Evolutionary conservation across 2,329 filamentous ascomycete species (phyloP).

Genomic region (Bipolaris cookei): DNA sequence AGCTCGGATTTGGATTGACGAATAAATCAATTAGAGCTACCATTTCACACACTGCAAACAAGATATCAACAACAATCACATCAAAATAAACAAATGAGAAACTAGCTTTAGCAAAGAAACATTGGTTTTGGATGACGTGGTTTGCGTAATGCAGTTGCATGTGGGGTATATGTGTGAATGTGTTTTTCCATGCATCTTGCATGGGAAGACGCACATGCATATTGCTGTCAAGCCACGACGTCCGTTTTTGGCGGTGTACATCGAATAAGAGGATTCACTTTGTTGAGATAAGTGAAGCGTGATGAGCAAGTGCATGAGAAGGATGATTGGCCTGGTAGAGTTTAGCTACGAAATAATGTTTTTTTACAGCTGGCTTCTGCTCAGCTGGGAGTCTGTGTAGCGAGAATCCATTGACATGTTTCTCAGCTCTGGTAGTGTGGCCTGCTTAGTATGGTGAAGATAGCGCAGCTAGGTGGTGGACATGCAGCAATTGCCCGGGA

Average conservation of each 20-base stretch:
- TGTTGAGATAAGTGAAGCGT: background rate
- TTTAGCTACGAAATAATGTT: background rate
- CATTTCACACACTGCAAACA: background rate
- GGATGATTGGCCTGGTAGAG: background rate
- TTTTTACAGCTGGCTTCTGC: background rate
- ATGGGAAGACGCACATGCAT: background rate
- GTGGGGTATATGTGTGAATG: background rate
- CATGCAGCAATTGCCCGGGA: background rate
- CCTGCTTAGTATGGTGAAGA: background rate
- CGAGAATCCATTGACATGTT: background rate
- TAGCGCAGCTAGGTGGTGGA: background rate
- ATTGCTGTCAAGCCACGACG: constrained; percentile 1
- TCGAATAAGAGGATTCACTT: background rate
- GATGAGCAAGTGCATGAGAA: background rate
- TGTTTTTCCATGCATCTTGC: constrained; percentile 1
- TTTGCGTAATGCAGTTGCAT: background rate
- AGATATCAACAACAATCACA: background rate
- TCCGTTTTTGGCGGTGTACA: background rate
- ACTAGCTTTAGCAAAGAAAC: background rate
- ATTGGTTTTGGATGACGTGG: constrained; percentile 5
- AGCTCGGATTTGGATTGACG: background rate
- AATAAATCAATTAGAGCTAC: background rate
- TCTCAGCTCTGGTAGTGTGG: background rate
- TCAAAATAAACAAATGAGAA: background rate
- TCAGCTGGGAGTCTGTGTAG: background rate